phyloP scores from a whole-genome alignment of 2,329 filamentous ascomycete genomes.

The Pseudohalonectria lignicola region DNA sequence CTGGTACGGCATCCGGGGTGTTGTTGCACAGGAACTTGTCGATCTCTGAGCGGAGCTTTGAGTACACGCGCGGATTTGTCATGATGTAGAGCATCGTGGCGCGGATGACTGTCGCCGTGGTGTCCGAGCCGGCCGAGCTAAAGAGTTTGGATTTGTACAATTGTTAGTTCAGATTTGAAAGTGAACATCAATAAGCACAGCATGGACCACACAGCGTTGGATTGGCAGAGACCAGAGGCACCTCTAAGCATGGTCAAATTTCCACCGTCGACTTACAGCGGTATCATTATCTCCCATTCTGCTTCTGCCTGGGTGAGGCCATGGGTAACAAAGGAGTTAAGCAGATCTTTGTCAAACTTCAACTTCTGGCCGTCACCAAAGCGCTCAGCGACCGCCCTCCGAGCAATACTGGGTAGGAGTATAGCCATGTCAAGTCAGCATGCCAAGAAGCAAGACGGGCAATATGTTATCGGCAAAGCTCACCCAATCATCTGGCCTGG shows the following conservation, averaged over 20 bases:
- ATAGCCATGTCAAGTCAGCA: too few relatives aligned
- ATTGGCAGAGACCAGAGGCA: neutral
- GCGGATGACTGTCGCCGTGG: slow-evolving; percentile 37
- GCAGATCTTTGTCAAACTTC: too few relatives aligned
- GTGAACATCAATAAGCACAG: slow-evolving; percentile 18
- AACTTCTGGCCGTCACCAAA: too few relatives aligned
- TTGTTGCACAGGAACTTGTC: slow-evolving; percentile 30
- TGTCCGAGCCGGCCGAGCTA: slow-evolving; percentile 29
- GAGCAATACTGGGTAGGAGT: too few relatives aligned
- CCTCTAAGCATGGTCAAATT: neutral
- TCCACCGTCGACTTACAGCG: neutral
- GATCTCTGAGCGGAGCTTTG: slow-evolving; percentile 29
- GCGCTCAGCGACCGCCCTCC: too few relatives aligned
- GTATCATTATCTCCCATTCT: slow-evolving; percentile 7
- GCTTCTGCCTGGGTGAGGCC: too few relatives aligned
- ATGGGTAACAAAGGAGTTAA: too few relatives aligned
- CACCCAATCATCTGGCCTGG: too few relatives aligned
- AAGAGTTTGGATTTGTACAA: slow-evolving; percentile 17
- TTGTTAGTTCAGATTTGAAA: slow-evolving; percentile 16
- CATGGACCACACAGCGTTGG: neutral
- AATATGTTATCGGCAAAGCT: slow-evolving; percentile 1
- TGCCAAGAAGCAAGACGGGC: too few relatives aligned
- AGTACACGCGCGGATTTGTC: slow-evolving; percentile 30
- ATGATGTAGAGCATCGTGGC: slow-evolving; percentile 35
- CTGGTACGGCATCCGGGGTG: slow-evolving; percentile 9